Evolutionary conservation across 305 asterid species (phyloP), one percentile per base, ranked within the genome.

Genomic region (Rubia balearica): DNA sequence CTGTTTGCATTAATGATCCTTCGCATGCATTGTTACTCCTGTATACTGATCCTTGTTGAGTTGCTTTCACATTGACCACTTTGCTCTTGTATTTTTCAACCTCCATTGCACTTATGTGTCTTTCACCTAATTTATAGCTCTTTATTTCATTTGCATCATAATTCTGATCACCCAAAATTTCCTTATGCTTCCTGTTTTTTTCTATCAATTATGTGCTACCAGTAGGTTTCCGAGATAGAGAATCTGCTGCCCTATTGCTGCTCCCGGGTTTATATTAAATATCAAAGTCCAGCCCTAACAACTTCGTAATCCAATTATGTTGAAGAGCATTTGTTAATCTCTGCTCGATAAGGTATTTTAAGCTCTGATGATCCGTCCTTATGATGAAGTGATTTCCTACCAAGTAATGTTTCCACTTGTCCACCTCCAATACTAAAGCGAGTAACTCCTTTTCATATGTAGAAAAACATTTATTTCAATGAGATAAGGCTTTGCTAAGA

Each of bases 131-230:
- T 24, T 24, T 24, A 24, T 0, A 24, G 0, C 24, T 24, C 24
- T 24, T 24, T 24, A 24, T 24, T 24, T 24, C 24, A 24, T 24
- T 24, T 3, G 24, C 17, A 22, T 10, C 16, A 21, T 7, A 13
- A n/a, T 16, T 13, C 0, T 5, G 11, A 1, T 0, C 11, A 0
- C n/a, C 11, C 10, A 48, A 0, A 10, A 1, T 11, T 0, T 4
- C 3, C 55, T 48, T 7, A 9, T 9, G 12, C 1, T 13, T 12
- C 55, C 13, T 12, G 2, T 1, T 4, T 0, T 48, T 9, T 1
- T 3, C 55, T 10, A 11, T 3, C 3, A 0, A 21, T 1, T 1
- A 11, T 30, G 8, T 21, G 8, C 8, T 10, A 6, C 46, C 9
- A 6, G 1, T 6, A 41, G 45, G 45, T 2, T 46, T 21, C 17